A percentile compares a stretch with the other conserved stretches of the same genome.
phyloP scores from a whole-genome alignment of 495 filamentous ascomycete species.

The Aspergillus mulundensis region DNA sequence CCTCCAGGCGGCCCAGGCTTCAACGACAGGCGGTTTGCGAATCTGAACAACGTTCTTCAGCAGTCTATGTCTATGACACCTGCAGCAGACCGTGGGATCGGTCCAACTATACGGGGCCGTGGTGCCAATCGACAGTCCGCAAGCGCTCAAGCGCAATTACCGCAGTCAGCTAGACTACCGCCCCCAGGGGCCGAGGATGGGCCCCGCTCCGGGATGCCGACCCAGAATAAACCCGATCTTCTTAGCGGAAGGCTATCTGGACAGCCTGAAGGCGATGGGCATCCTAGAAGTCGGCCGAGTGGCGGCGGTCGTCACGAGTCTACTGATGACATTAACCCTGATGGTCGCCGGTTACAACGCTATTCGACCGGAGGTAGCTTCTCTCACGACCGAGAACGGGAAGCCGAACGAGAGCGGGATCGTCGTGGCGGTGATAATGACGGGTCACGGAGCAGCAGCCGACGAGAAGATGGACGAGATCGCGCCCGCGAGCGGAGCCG shows the following conservation, averaged over 20 bases:
- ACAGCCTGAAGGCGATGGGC: conserved; percentile 19
- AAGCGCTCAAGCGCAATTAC: conserved; percentile 24
- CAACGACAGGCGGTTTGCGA: conserved; percentile 42
- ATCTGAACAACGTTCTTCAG: conserved; percentile 43
- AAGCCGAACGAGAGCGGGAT: conserved; percentile 28
- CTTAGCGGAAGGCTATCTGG: conserved; percentile 15
- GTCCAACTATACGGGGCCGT: conserved; percentile 36
- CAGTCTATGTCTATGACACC: conserved; percentile 39
- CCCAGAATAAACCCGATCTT: conserved; percentile 23
- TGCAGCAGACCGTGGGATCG: conserved; percentile 30
- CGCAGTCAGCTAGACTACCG: conserved; percentile 28
- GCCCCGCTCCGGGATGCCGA: conserved; percentile 12
- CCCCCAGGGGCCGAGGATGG: conserved; percentile 26
- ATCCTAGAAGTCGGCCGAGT: conserved; percentile 14
- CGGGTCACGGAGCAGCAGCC: conserved; percentile 22
- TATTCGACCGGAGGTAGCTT: conserved; percentile 19
- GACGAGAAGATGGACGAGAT: conserved; percentile 37
- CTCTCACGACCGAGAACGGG: conserved; percentile 22
- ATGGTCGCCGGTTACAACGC: conserved; percentile 23
- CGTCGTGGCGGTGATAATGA: conserved; percentile 32
- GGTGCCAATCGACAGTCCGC: conserved; percentile 33
- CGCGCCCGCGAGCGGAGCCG: conserved; percentile 37
- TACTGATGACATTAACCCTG: conserved; percentile 31
- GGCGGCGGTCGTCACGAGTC: conserved; percentile 28
- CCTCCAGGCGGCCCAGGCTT: conserved; percentile 26